These are phyloP conservation scores for Cucurbita pepo DNA, from an alignment of 306 rosid genomes.

Conservation along the genomic window DNA sequence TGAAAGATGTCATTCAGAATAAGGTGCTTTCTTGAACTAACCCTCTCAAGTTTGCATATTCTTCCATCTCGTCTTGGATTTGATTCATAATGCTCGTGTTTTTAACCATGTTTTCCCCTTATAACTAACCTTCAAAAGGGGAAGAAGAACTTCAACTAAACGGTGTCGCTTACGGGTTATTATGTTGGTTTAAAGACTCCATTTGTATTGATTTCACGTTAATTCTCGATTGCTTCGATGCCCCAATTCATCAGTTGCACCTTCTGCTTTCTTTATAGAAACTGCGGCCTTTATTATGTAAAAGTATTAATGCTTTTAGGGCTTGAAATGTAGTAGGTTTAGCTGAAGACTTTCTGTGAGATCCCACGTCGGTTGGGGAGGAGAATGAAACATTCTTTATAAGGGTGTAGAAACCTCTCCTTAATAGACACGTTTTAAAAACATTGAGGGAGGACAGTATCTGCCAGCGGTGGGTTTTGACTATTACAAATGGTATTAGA, in stretches of 20 bases:
- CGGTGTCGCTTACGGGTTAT: neutral
- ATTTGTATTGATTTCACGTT: neutral
- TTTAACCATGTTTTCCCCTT: neutral
- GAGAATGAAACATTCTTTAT: too few species aligned
- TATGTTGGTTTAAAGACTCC: neutral
- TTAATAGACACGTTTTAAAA: too few species aligned
- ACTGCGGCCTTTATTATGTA: neutral
- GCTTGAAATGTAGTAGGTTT: neutral
- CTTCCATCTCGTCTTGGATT: neutral
- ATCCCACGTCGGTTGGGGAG: too few species aligned
- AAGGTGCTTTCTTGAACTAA: conserved; percentile 36
- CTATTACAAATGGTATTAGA: too few species aligned
- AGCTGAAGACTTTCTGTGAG: neutral
- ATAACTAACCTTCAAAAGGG: neutral
- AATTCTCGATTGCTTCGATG: neutral
- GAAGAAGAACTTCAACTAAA: neutral
- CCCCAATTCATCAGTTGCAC: neutral
- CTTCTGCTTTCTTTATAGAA: neutral
- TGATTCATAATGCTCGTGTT: neutral
- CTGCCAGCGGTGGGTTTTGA: too few species aligned
- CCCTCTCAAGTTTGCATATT: neutral
- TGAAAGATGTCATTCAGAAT: conserved; percentile 90
- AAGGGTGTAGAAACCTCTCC: too few species aligned
- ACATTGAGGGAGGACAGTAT: too few species aligned
- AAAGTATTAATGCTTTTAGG: neutral